Conservation (phyloP, 2,329 filamentous ascomycete genomes). For the Penicillium freii region DNA sequence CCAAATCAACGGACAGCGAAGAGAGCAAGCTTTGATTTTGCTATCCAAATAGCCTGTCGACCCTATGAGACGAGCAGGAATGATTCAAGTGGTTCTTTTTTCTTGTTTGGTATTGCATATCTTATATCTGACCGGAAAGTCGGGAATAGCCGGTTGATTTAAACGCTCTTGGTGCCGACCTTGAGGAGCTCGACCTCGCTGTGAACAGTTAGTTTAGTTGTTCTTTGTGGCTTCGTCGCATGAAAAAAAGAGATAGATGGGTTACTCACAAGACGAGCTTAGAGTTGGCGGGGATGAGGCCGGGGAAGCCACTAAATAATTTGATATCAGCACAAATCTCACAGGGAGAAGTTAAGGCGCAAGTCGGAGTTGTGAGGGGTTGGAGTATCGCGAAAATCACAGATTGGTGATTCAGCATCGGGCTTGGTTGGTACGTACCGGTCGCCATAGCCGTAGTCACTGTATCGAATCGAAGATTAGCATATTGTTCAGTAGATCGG, state of each 20-base stretch:
- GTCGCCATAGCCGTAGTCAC: slow-evolving; percentile 43
- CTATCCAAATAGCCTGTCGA: neutral
- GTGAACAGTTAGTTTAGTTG: slow-evolving; percentile 13
- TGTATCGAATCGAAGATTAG: slow-evolving; percentile 17
- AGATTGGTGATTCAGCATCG: neutral
- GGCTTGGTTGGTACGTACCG: slow-evolving; percentile 31
- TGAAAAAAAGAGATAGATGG: neutral
- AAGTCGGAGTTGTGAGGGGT: neutral
- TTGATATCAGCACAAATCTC: slow-evolving; percentile 1
- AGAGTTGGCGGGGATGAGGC: slow-evolving; percentile 71
- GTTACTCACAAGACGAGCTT: slow-evolving; percentile 76
- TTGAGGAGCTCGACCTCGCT: slow-evolving; percentile 69
- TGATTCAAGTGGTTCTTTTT: neutral
- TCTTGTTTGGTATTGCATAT: neutral
- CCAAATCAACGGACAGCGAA: slow-evolving; percentile 1
- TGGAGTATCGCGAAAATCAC: neutral
- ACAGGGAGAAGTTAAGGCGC: too few species aligned
- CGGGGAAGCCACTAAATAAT: slow-evolving; percentile 67
- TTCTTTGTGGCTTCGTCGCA: neutral
- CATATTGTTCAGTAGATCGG: neutral
- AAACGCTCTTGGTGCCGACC: slow-evolving; percentile 54
- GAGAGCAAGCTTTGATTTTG: neutral
- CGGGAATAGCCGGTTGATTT: slow-evolving; percentile 10
- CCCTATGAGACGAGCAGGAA: neutral
- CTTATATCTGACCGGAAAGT: neutral